Evolutionary conservation across 1,284 basidiomycete genomes (phyloP).

Genomic region (Sporisorium exsertum): DNA sequence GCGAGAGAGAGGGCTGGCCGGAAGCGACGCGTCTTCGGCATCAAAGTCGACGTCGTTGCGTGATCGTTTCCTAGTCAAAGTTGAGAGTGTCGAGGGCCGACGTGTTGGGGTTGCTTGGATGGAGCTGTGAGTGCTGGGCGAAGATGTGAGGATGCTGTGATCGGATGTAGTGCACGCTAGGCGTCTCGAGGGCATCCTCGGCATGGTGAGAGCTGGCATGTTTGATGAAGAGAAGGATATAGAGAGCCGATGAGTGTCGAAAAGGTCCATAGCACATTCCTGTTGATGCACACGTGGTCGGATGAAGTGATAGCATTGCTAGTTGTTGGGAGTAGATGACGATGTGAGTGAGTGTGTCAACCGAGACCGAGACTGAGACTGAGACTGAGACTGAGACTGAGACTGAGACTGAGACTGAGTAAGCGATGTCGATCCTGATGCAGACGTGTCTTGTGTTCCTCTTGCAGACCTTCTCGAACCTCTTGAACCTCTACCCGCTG

Average conservation of each 20-base stretch:
- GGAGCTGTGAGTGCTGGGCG: slow-evolving; percentile 13
- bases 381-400: too few relatives aligned
- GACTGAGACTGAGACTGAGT: too few relatives aligned
- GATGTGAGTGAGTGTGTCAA: too few relatives aligned
- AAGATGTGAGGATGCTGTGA: slow-evolving; percentile 19
- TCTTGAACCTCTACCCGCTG: too few relatives aligned
- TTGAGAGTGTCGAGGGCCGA: slow-evolving; percentile 22
- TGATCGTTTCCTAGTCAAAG: slow-evolving; percentile 35
- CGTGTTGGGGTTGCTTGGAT: slow-evolving; percentile 23
- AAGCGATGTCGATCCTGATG: too few relatives aligned
- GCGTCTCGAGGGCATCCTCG: slow-evolving; percentile 36
- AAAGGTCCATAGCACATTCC: too few relatives aligned
- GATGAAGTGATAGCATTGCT: too few relatives aligned
- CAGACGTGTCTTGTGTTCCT: too few relatives aligned
- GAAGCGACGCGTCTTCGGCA: slow-evolving; percentile 10
- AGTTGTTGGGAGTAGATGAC: too few relatives aligned
- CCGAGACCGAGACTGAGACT: too few relatives aligned
- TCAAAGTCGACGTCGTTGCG: slow-evolving; percentile 36
- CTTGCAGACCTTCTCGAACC: too few relatives aligned
- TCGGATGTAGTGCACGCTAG: slow-evolving; percentile 29
- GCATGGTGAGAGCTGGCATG: slow-evolving; percentile 35
- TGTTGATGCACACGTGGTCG: too few relatives aligned
- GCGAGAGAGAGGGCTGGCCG: slow-evolving; percentile 35
- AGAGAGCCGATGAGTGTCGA: not conserved
- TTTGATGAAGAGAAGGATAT: not conserved